Evolutionary conservation across 129 eudicot genomes (phyloP).

Genomic region (Flaveria robusta): DNA sequence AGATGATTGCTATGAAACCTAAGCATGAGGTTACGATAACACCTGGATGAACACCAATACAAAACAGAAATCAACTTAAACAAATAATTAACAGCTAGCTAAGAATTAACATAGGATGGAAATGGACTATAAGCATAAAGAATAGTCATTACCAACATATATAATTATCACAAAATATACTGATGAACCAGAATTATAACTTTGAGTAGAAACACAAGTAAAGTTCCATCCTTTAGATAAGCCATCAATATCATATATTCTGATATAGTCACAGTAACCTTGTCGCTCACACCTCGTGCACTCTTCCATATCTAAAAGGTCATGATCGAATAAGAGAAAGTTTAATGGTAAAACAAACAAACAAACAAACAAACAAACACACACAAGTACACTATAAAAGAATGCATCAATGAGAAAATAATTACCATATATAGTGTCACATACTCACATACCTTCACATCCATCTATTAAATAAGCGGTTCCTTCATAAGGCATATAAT

Average conservation of each 20-base stretch:
- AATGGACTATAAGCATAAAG: neutral
- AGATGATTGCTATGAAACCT: neutral
- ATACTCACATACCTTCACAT: constrained; percentile 11
- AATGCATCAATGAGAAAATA: neutral
- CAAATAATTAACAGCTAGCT: too few relatives aligned
- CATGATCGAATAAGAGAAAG: neutral
- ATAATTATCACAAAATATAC: neutral
- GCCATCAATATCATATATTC: neutral
- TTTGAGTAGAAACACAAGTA: neutral
- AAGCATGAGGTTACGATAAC: neutral
- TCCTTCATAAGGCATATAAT: neutral
- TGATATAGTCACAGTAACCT: neutral
- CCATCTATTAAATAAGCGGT: constrained; percentile 13
- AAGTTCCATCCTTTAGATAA: neutral
- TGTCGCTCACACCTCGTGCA: neutral
- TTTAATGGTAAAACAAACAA: too few relatives aligned
- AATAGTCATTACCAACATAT: neutral
- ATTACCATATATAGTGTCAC: neutral
- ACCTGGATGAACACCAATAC: neutral
- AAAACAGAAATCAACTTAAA: neutral
- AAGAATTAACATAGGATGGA: too few relatives aligned
- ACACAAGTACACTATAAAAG: neutral
- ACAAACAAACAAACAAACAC: neutral
- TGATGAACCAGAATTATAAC: neutral
- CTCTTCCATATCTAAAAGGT: neutral